Evolutionary conservation across 352 stramenopile species (phyloP).

Genomic region (Aphanomyces invadans): DNA sequence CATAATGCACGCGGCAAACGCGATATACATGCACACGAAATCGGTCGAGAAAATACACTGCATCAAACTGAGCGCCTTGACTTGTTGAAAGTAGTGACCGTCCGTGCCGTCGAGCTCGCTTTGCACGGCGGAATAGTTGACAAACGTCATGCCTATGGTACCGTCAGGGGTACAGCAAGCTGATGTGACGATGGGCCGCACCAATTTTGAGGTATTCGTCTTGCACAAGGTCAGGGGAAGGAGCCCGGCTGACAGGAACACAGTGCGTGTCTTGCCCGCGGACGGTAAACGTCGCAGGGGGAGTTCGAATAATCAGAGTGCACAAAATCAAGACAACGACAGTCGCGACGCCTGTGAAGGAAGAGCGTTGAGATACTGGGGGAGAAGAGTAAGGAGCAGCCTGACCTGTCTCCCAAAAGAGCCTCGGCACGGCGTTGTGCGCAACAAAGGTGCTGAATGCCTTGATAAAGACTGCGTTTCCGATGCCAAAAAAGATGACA

Average conservation of each 20-base stretch:
- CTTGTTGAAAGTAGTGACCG: conserved; percentile 15
- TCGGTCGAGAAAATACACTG: conserved; percentile 25
- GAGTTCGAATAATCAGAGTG: conserved; percentile 11
- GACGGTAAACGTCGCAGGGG: conserved; percentile 9
- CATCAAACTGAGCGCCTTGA: background rate
- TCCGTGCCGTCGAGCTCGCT: background rate
- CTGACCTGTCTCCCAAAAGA: background rate
- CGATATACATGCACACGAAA: conserved; percentile 23
- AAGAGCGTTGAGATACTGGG: background rate
- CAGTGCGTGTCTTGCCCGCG: conserved; percentile 13
- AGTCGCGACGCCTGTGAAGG: background rate
- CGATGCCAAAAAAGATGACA: conserved; percentile 7
- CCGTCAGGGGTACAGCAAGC: background rate
- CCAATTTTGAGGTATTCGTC: conserved; percentile 15
- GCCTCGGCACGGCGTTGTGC: background rate
- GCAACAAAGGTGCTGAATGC: background rate
- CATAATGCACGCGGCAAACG: conserved; percentile 17
- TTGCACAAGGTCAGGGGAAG: background rate
- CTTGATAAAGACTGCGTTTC: background rate
- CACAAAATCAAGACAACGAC: background rate
- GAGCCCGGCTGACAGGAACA: background rate
- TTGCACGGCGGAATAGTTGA: conserved; percentile 11
- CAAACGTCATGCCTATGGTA: conserved; percentile 10
- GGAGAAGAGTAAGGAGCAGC: too few species aligned
- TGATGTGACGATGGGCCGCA: background rate